phyloP scores from a whole-genome alignment of 148 eudicot genomes.

The Silene conica region DNA sequence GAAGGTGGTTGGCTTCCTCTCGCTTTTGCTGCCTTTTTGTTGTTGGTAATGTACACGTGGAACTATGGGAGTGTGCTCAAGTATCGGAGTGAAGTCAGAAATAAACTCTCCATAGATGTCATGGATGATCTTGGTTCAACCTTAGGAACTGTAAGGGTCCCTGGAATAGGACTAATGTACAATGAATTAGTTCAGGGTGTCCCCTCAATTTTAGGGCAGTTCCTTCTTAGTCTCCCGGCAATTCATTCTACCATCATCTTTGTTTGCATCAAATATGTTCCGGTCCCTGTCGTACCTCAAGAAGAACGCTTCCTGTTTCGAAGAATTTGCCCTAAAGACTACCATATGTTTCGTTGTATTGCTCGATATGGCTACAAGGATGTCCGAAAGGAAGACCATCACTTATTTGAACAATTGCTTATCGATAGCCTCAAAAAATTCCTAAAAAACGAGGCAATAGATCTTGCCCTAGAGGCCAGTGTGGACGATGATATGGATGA shows the following conservation, averaged over 20 bases:
- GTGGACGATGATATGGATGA: constrained; percentile 39
- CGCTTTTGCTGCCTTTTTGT: constrained; percentile 69
- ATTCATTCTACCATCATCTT: constrained; percentile 79
- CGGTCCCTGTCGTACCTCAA: constrained; percentile 77
- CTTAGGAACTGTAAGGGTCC: constrained; percentile 76
- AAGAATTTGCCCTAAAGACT: constrained; percentile 78
- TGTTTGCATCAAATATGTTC: constrained; percentile 85
- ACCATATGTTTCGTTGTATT: constrained; percentile 83
- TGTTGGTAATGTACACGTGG: constrained; percentile 87
- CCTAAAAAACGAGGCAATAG: constrained; percentile 65
- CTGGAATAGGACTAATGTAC: constrained; percentile 82
- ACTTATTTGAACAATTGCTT: constrained; percentile 68
- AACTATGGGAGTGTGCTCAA: constrained; percentile 91
- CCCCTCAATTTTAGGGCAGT: constrained; percentile 80
- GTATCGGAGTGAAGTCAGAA: constrained; percentile 74
- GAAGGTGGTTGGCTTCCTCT: constrained; percentile 98
- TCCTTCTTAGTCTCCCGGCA: constrained; percentile 76
- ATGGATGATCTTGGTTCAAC: constrained; percentile 72
- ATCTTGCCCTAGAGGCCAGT: constrained; percentile 53
- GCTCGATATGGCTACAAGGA: constrained; percentile 95
- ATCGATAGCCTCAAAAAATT: constrained; percentile 69
- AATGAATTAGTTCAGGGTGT: constrained; percentile 88
- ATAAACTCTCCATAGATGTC: constrained; percentile 73
- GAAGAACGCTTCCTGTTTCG: constrained; percentile 89
- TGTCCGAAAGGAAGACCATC: constrained; percentile 83